Conservation (phyloP, 352 stramenopile species). For the Pythium pyrilobum region DNA sequence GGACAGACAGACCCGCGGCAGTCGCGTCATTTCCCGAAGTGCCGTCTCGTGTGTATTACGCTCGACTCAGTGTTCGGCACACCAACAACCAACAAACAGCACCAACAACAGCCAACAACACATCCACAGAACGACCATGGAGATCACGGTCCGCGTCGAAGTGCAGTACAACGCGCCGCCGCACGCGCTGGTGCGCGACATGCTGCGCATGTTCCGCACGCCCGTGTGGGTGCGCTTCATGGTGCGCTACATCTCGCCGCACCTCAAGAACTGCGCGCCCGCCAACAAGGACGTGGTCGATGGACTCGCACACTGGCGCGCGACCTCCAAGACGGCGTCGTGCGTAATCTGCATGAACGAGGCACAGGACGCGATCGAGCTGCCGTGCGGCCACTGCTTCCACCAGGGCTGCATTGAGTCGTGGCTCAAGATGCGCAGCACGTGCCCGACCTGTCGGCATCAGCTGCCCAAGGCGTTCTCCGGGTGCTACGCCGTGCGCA, state of each 20-base stretch:
- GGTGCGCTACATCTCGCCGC: conserved; percentile 79
- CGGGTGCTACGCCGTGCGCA: conserved; percentile 72
- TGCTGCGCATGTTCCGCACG: conserved; percentile 80
- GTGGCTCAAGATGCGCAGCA: conserved; percentile 91
- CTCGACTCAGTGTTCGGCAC: background rate
- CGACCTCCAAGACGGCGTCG: conserved; percentile 23
- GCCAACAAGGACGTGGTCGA: conserved; percentile 68
- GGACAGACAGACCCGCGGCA: background rate
- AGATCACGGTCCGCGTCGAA: conserved; percentile 76
- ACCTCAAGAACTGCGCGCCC: conserved; percentile 76
- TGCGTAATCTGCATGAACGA: conserved; percentile 94
- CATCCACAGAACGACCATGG: conserved; percentile 26
- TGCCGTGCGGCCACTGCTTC: conserved; percentile 93
- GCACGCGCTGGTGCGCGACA: conserved; percentile 52
- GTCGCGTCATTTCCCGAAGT: conserved; percentile 3
- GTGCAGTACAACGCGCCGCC: conserved; percentile 74
- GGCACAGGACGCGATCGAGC: conserved; percentile 50
- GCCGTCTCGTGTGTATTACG: background rate
- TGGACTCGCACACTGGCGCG: conserved; percentile 26
- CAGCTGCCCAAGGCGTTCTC: conserved; percentile 85
- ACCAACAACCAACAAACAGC: background rate
- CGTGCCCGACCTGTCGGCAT: conserved; percentile 93
- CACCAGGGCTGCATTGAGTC: conserved; percentile 90
- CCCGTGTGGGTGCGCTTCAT: conserved; percentile 82
- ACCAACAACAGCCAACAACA: background rate